Conservation (phyloP, 2,329 filamentous ascomycete species). For the Fusarium multiceps region DNA sequence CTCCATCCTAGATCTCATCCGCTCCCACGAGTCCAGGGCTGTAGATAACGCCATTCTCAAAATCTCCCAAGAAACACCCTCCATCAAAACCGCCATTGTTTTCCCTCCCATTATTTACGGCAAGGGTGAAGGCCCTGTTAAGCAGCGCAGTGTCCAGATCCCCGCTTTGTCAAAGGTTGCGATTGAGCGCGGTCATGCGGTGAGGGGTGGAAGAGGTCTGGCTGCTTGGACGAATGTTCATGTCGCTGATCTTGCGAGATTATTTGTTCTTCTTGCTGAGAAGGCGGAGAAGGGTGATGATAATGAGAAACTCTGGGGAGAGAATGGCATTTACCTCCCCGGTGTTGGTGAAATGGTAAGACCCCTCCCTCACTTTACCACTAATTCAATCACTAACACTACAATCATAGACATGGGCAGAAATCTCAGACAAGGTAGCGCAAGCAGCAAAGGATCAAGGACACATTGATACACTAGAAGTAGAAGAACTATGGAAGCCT, state of each 20-base stretch:
- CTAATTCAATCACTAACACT: too few relatives aligned
- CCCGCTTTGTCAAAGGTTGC: slow-evolving; percentile 51
- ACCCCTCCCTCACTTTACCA: too few relatives aligned
- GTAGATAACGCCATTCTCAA: slow-evolving; percentile 54
- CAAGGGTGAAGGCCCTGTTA: slow-evolving; percentile 51
- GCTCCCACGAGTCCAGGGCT: slow-evolving; percentile 42
- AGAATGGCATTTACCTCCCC: slow-evolving; percentile 53
- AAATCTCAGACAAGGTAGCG: slow-evolving; percentile 48
- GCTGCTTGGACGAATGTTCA: slow-evolving; percentile 53
- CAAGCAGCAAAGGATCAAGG: slow-evolving; percentile 44
- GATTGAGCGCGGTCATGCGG: slow-evolving; percentile 48
- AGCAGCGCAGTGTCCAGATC: slow-evolving; percentile 56
- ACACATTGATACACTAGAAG: slow-evolving; percentile 36
- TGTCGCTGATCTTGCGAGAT: slow-evolving; percentile 48
- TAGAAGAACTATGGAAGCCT: slow-evolving; percentile 49
- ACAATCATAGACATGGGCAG: slow-evolving; percentile 43
- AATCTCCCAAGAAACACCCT: slow-evolving; percentile 40
- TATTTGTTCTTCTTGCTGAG: slow-evolving; percentile 48
- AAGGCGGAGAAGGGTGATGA: slow-evolving; percentile 42
- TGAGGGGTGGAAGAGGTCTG: slow-evolving; percentile 50
- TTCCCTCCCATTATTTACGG: slow-evolving; percentile 56
- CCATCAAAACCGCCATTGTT: slow-evolving; percentile 51
- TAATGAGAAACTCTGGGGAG: slow-evolving; percentile 50
- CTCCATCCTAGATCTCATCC: slow-evolving; percentile 44
- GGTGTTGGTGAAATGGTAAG: slow-evolving; percentile 46